Conservation (phyloP, 192 early-diverging fungal genomes). For the Coemansia asiatica region DNA sequence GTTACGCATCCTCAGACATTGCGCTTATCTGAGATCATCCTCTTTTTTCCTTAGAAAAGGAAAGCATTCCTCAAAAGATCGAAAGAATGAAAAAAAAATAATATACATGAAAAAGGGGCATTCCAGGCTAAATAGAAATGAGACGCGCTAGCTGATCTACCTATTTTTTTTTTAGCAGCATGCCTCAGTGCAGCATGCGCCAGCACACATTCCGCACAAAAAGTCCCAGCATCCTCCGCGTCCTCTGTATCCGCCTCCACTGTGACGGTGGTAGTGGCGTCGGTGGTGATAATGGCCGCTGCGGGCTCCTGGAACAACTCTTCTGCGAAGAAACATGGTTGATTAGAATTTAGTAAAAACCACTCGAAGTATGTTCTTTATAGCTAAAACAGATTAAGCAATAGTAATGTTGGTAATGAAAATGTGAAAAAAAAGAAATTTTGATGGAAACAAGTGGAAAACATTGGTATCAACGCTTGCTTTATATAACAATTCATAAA, state of each 20-base stretch:
- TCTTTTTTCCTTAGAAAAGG: too few relatives aligned
- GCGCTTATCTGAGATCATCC: too few relatives aligned
- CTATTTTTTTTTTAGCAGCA: constrained; percentile 6
- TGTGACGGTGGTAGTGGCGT: constrained; percentile 1
- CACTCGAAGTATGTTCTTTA: too few relatives aligned
- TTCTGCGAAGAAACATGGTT: constrained; percentile 14
- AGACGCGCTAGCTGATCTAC: too few relatives aligned
- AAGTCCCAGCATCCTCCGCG: constrained; percentile 11
- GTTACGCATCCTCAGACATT: too few relatives aligned
- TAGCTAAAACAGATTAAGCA: not conserved
- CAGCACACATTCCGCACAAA: not conserved
- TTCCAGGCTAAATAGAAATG: not conserved
- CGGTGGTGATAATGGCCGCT: constrained; percentile 8
- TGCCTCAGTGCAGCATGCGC: constrained; percentile 1
- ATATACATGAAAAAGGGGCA: not conserved
- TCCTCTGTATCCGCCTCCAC: not conserved
- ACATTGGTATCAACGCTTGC: too few relatives aligned
- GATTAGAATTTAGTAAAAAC: too few relatives aligned
- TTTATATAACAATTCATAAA: too few relatives aligned
- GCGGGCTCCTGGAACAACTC: constrained; percentile 17
- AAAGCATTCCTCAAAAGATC: too few relatives aligned
- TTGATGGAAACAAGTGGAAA: too few relatives aligned
- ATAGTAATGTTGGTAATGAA: too few relatives aligned
- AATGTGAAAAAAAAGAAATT: too few relatives aligned
- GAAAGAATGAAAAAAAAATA: not conserved